Evolutionary conservation across 139 green algal species (phyloP), one percentile per base, ranked within the genome.

Genomic region (Haematococcus sp.): DNA sequence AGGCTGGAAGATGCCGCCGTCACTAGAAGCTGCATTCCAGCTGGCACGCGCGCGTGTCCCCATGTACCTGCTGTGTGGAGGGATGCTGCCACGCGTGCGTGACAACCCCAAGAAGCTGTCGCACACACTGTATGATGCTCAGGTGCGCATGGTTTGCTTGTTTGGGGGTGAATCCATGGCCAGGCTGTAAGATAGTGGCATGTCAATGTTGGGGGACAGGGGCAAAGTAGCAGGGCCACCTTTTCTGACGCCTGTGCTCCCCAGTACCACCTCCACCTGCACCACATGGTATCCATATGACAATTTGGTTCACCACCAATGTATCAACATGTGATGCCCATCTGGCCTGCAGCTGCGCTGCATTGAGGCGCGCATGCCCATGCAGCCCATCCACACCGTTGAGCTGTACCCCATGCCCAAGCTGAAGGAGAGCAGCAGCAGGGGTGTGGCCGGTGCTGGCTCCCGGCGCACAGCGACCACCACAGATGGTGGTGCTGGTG

Each of bases 401-500:
- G 76, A 82, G 67, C 54, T 82, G n/a, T 82, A 75, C 44, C 76
- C 76, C 44, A 82, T 82, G 76, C 76, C 76, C 19, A 68, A 73
- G 34, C 66, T 66, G 15, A 19, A 68, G 52, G 65, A 72, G 63
- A 49, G 34, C 11, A 44, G 74, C 58, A 69, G 44, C 56, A 34
- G 9, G 15, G 63, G 55, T 30, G 23, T 25, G 25, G 25, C 25
- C 2, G 17, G 27, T 0, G 20, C n/a, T 35, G 54, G 31, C 31
- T 17, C 17, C 17, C 16, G 16, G 16, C 40, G 40, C 7, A 49
- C 40, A 11, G 40, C 40, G 7, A 49, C 40, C 40, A 49, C 40
- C 40, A 49, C 40, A 11, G 40, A 49, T 49, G 40, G 40, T 11
- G 40, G 40, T 7, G 40, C 40, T 11, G 40, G 7, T 19, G 40